Percentiles rank a stretch among this genome's conserved stretches.
Evolutionary conservation across 495 filamentous ascomycete genomes (phyloP).

Genomic region (Penicillium coffeae): DNA sequence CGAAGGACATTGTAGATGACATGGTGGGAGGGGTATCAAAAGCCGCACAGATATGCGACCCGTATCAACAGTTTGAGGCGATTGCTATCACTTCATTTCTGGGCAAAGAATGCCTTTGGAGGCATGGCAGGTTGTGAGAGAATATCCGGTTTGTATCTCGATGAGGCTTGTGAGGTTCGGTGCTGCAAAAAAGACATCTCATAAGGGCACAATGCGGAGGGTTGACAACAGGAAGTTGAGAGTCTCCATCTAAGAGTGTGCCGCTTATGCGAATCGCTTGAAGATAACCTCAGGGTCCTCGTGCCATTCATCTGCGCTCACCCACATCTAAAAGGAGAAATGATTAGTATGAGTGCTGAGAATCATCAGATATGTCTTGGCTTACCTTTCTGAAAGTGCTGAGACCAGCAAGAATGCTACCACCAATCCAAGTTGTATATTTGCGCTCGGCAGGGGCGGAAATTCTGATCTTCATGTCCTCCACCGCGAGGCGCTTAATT

Average conservation of each 20-base stretch:
- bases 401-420: slow-evolving; percentile 92
- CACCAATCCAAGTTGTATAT: slow-evolving; percentile 98
- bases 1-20: slow-evolving; percentile 10
- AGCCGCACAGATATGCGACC: slow-evolving; percentile 23
- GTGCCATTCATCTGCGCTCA: slow-evolving; percentile 98
- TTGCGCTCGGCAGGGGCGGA: slow-evolving; percentile 96
- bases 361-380: background rate
- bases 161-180: background rate
- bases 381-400: slow-evolving; percentile 98
- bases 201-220: background rate
- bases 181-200: background rate
- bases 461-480: slow-evolving; percentile 99
- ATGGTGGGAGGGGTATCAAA: slow-evolving; percentile 39
- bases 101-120: background rate
- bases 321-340: slow-evolving; percentile 79
- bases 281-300: slow-evolving; percentile 99
- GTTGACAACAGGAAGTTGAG: background rate
- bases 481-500: slow-evolving; percentile 87
- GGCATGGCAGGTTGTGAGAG: slow-evolving; percentile 1
- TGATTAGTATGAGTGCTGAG: slow-evolving; percentile 6
- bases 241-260: too few species aligned
- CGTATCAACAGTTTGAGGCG: slow-evolving; percentile 12
- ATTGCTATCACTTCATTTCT: slow-evolving; percentile 12
- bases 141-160: slow-evolving; percentile 2
- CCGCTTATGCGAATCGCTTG: slow-evolving; percentile 77